Evolutionary conservation across 2,329 filamentous ascomycete genomes (phyloP).

Genomic region (Ilyonectria destructans): DNA sequence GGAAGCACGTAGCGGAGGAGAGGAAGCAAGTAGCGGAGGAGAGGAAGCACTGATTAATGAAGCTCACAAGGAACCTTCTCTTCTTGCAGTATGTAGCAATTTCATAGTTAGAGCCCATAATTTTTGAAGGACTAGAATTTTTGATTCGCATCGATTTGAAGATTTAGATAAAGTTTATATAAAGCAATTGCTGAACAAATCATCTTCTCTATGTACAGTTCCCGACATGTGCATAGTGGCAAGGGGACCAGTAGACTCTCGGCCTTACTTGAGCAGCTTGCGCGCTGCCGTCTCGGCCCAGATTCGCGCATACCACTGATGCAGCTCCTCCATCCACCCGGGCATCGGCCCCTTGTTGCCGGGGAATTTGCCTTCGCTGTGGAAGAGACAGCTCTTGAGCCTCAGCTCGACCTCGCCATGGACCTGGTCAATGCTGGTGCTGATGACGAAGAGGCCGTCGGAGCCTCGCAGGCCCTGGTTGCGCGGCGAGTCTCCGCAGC

Average conservation of each 20-base stretch:
- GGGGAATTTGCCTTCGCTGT: conserved; percentile 56
- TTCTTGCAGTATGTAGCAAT: no score
- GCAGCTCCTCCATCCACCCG: conserved; percentile 49
- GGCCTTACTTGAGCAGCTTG: conserved; percentile 52
- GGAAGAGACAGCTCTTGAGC: conserved; percentile 76
- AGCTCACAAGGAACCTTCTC: no score
- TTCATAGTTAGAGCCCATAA: no score
- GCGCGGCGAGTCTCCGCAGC: conserved; percentile 77
- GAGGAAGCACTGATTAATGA: no score
- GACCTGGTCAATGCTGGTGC: conserved; percentile 72
- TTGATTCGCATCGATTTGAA: neutral
- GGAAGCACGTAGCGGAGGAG: no score
- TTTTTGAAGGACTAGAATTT: no score
- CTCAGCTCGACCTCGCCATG: conserved; percentile 74
- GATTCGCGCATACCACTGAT: conserved; percentile 61
- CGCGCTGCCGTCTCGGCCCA: conserved; percentile 59
- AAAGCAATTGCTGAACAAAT: conserved; percentile 1
- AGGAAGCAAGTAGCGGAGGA: no score
- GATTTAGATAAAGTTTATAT: neutral
- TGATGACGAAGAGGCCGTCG: conserved; percentile 79
- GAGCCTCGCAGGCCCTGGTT: conserved; percentile 69
- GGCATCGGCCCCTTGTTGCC: conserved; percentile 55
- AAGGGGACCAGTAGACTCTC: neutral
- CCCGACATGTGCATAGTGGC: neutral
- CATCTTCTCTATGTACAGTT: neutral